A percentile compares a stretch with the other conserved stretches of the same genome.
These are phyloP conservation scores for Pelargonium australe DNA, from an alignment of 441 rosid genomes.

Conservation along the genomic window DNA sequence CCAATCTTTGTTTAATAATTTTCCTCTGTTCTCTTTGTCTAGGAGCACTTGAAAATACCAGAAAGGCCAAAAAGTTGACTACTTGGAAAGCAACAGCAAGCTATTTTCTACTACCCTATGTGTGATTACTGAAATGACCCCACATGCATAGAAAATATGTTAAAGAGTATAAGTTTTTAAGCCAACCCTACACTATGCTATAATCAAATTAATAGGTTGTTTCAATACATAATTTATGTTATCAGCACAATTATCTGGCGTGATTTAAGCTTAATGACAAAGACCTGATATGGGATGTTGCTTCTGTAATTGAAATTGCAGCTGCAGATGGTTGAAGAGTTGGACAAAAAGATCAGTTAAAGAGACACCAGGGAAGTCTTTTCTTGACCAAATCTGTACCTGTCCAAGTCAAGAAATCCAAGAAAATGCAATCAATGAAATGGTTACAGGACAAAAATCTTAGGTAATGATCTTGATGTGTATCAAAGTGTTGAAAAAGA, in stretches of 20 bases:
- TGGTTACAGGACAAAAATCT: too few relatives aligned
- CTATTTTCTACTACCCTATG: neutral
- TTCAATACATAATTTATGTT: neutral
- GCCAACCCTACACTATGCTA: neutral
- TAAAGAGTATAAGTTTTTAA: neutral
- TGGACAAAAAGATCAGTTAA: neutral
- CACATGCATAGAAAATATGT: neutral
- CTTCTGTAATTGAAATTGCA: neutral
- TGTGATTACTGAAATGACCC: neutral
- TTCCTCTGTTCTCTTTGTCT: neutral
- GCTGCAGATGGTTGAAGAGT: neutral
- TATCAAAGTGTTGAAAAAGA: neutral
- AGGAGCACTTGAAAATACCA: neutral
- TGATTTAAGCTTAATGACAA: conserved; percentile 1
- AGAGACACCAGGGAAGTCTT: neutral
- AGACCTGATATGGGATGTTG: neutral
- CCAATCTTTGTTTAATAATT: conserved; percentile 1
- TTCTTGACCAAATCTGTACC: neutral
- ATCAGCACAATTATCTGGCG: neutral
- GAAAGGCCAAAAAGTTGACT: neutral
- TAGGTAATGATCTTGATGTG: neutral
- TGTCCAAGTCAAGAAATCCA: neutral
- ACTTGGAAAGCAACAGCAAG: conserved; percentile 14
- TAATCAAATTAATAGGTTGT: neutral
- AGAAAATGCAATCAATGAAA: neutral